Conservation (phyloP, 257 asterid genomes). For the Nicotiana knightiana region DNA sequence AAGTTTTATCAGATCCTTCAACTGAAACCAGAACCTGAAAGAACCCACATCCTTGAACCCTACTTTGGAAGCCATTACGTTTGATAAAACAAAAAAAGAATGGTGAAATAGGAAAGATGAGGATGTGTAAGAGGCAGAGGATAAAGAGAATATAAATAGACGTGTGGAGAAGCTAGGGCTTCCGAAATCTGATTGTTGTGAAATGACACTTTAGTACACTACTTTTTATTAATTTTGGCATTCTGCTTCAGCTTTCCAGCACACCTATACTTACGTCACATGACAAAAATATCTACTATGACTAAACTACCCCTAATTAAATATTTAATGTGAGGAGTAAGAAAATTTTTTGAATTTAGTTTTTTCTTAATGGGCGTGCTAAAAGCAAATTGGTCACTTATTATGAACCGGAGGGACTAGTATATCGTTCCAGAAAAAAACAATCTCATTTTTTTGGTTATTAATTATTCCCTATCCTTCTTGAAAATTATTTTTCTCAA, state of each 20-base stretch:
- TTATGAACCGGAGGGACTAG: too few relatives aligned
- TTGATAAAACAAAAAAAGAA: too few relatives aligned
- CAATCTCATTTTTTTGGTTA: too few relatives aligned
- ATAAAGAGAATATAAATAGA: neutral
- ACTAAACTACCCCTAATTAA: too few relatives aligned
- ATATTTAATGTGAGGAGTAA: too few relatives aligned
- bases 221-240: neutral
- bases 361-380: too few relatives aligned
- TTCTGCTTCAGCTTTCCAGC: neutral
- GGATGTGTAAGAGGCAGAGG: neutral
- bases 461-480: too few relatives aligned
- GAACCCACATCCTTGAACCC: neutral
- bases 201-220: neutral
- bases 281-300: too few relatives aligned
- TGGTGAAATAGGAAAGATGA: neutral
- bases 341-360: too few relatives aligned
- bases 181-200: neutral
- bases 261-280: neutral
- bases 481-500: too few relatives aligned
- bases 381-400: too few relatives aligned
- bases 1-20: neutral
- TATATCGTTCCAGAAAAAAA: too few relatives aligned
- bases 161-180: neutral
- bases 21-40: neutral
- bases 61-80: neutral